Evolutionary conservation across 495 filamentous ascomycete species (phyloP).

Genomic region (Aspergillus panamensis): DNA sequence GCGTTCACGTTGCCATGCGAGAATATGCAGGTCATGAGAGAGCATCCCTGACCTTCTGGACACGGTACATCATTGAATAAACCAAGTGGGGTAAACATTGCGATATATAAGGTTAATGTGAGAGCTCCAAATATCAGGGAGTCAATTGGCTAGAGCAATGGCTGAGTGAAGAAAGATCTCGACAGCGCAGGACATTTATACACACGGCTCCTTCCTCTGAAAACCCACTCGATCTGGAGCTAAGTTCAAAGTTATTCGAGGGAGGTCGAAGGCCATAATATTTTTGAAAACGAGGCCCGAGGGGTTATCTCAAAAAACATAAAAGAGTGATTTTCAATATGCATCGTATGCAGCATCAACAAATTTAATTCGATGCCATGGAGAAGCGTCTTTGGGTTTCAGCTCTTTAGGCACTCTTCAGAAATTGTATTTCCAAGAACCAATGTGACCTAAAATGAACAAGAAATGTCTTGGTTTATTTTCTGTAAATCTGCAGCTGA

Average conservation of each 20-base stretch:
- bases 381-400: too few relatives aligned
- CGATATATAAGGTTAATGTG: constrained; percentile 22
- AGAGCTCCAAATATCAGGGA: not conserved
- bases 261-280: not conserved
- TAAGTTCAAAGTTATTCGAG: not conserved
- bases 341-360: too few relatives aligned
- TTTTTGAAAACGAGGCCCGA: not conserved
- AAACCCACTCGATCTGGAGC: not conserved
- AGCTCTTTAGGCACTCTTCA: too few relatives aligned
- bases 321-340: not conserved
- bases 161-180: not conserved
- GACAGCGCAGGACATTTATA: too few relatives aligned
- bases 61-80: constrained; percentile 64
- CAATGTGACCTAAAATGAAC: too few relatives aligned
- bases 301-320: not conserved
- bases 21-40: constrained; percentile 59
- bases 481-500: too few relatives aligned
- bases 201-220: too few relatives aligned
- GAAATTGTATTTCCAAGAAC: too few relatives aligned
- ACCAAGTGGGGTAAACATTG: constrained; percentile 65
- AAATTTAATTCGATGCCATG: too few relatives aligned
- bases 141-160: not conserved
- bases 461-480: too few relatives aligned
- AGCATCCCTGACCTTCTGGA: constrained; percentile 55
- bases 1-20: constrained; percentile 38